Percentiles rank a stretch among this genome's conserved stretches.
phyloP scores from a whole-genome alignment of 2,329 filamentous ascomycete species.

The Calonectria hawksworthii region DNA sequence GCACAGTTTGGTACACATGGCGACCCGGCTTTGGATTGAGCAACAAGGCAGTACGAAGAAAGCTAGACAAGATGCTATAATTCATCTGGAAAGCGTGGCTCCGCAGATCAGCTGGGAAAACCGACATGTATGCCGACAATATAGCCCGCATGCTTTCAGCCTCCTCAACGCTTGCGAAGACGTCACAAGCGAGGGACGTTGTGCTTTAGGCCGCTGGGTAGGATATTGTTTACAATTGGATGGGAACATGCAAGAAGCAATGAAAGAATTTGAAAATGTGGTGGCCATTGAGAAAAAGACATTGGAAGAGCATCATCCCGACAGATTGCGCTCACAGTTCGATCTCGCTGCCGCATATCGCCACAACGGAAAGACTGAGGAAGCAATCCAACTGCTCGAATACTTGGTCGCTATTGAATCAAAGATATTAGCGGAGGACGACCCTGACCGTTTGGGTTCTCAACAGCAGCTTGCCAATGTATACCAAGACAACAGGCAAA shows the following conservation, averaged over 20 bases:
- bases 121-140: background rate
- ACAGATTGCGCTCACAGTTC: background rate
- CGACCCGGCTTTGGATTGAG: constrained; percentile 45
- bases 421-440: background rate
- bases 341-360: background rate
- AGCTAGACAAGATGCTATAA: background rate
- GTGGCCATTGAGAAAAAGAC: background rate
- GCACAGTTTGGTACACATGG: constrained; percentile 54
- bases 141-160: constrained; percentile 11
- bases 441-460: background rate
- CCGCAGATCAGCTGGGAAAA: background rate
- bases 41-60: accelerated
- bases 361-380: background rate
- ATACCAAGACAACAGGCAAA: background rate
- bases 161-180: background rate
- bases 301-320: background rate
- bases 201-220: background rate
- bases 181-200: background rate
- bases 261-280: background rate
- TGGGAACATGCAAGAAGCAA: background rate
- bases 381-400: constrained; percentile 17
- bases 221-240: background rate
- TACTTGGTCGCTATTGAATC: background rate
- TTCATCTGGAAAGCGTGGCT: constrained; percentile 7
- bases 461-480: background rate